Conservation (phyloP, 2,329 filamentous ascomycete species). For the Diaporthe amygdali region DNA sequence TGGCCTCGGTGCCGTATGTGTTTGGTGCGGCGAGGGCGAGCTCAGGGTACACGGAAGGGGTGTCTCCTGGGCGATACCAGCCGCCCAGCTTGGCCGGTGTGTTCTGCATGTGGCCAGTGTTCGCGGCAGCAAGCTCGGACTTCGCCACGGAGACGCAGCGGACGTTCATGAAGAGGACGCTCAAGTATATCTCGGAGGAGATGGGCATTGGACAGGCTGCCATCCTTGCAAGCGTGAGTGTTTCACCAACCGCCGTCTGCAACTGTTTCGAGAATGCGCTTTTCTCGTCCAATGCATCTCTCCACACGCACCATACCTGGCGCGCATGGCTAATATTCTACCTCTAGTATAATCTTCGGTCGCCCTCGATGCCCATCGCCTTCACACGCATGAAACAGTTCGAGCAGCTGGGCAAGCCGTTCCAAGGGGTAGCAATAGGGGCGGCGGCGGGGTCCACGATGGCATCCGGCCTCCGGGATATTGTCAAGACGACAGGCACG, state of each 20-base stretch:
- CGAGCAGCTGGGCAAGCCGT: constrained; percentile 16
- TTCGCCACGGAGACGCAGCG: constrained; percentile 22
- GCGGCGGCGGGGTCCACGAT: constrained; percentile 20
- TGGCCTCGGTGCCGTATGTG: constrained; percentile 24
- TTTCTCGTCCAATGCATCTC: no score
- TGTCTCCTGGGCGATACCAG: background rate
- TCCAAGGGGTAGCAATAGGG: constrained; percentile 20
- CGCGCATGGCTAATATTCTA: background rate
- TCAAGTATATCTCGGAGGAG: constrained; percentile 25
- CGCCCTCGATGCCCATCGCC: constrained; percentile 25
- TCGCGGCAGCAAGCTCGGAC: constrained; percentile 25
- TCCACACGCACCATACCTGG: no score
- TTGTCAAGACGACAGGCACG: constrained; percentile 5
- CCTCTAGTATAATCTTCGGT: constrained; percentile 20
- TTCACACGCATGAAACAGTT: constrained; percentile 26
- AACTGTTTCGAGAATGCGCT: no score
- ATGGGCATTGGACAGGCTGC: constrained; percentile 26
- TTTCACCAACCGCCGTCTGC: no score
- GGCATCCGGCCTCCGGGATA: constrained; percentile 9
- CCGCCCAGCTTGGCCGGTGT: constrained; percentile 22
- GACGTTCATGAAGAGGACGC: constrained; percentile 21
- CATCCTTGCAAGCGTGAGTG: constrained; percentile 23
- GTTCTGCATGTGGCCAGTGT: constrained; percentile 26
- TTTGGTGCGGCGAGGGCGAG: constrained; percentile 13
- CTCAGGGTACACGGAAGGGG: background rate